Base-by-base conservation (phyloP, 2,329 filamentous ascomycete species). In the Colletotrichum phormii region DNA sequence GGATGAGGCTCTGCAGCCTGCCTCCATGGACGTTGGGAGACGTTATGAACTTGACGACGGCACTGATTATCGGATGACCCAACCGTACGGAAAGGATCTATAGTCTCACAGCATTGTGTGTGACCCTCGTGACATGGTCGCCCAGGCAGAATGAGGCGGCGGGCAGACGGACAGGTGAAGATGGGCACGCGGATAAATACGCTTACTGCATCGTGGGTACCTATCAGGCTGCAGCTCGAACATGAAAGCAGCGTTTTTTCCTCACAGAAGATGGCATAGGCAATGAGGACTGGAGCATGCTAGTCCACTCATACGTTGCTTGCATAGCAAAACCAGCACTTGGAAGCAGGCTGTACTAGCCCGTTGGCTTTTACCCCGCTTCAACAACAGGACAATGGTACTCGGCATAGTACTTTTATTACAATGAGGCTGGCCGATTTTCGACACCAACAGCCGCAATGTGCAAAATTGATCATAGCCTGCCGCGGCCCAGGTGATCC, bases 211-310 rank as follows among this genome's bases (percentile, higher is more conserved):
- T 37, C 31, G 9, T 24, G 7, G n/a, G 26, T 29, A 54, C 33
- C 61, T n/a, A 55, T 55, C 53, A 33, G 59, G 62, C 51, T 57
- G 53, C 42, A 37, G 46, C 46, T 29, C 49, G 5, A 64, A 11
- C 24, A 33, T 29, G 13, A 22, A 7, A 12, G 42, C 42, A 46
- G 42, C n/a, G n/a, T n/a, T n/a, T n/a, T 46, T 18, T 46, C 15
- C 42, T 46, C 26, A 13, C 61, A 18, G 51, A 42, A 51, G 42
- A 49, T 63, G 64, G 49, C 22, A 24, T 29, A 26, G 37, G 46
- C 24, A n/a, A 57, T 31, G 49, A 33, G 57, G 33, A 54, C 51
- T 64, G 62, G 51, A 26, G 12, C 24, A 64, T 57, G 62, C 62
- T 31, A 55, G 33, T 53, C n/a, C 46, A 29, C 49, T 42, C 49